Evolutionary conservation across 1,284 basidiomycete species (phyloP), one percentile per base, ranked within the genome.

Genomic region (Ustanciosporium gigantosporum): DNA sequence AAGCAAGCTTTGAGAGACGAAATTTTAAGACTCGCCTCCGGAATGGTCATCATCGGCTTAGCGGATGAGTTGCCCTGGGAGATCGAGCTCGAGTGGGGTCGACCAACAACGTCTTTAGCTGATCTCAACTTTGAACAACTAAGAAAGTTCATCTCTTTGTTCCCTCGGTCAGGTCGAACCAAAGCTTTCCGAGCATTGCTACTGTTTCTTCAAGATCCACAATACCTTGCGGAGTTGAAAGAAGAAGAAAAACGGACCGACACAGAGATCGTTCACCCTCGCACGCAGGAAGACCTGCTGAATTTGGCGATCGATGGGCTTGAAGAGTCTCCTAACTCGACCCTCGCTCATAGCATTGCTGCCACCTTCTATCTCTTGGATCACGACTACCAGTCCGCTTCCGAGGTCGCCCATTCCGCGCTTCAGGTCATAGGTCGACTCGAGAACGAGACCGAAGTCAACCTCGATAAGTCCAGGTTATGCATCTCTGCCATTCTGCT

Each of bases 1-100:
- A 91, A 90, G 76, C 67, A 70, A 5, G 67, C 74, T 15, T 60
- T 87, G 13, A 80, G 84, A 3, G 75, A 79, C n/a, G 85, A 89
- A 60, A 81, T 93, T 4, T 82, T 88, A 40, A 83, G 84, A 5
- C 79, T 93, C 37, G 82, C 88, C 1, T 80, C 83, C 15, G 91
- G 89, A 3, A 83, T 85, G 37, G 84, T 93, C 9, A 79, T 91
- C 5, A 80, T 95, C 23, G 81, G 82, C 23, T 82, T 91, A n/a
- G 83, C 85, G 0, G 86, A 93, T 67, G 85, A 88, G 61, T 67
- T 87, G 14, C 89, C 89, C 0, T 95, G 91, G 91, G 82, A 79
- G 25, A 78, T 90, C 16, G 85, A 83, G 57, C 81, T 97, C 31
- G 90, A 97, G 70, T 85, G 86, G 66, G n/a, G n/a, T n/a, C 84